Conservation (phyloP, 768 basidiomycete species). For the Antrodiella citrinella region DNA sequence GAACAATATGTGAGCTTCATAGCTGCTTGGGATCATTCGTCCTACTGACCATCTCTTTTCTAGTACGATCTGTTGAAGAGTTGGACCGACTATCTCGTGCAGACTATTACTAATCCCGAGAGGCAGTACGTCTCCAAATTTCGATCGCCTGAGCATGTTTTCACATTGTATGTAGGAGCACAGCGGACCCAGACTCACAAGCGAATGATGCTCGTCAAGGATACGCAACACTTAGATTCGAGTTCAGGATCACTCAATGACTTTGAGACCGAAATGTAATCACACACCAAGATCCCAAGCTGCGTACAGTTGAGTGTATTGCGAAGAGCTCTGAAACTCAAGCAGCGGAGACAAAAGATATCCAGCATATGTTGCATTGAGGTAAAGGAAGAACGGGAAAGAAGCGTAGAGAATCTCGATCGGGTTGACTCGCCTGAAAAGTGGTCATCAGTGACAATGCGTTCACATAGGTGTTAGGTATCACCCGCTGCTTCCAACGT, state of each 20-base stretch:
- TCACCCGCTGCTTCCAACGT: conserved; percentile 6
- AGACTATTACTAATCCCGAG: conserved; percentile 28
- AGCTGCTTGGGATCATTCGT: too few relatives aligned
- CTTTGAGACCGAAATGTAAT: too few relatives aligned
- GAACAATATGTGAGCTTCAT: too few relatives aligned
- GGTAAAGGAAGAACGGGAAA: conserved; percentile 22
- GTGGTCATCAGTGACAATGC: not conserved
- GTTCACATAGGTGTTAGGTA: too few relatives aligned
- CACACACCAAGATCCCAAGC: conserved; percentile 21
- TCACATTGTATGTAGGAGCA: conserved; percentile 5
- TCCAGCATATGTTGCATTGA: conserved; percentile 22
- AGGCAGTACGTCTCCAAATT: not conserved
- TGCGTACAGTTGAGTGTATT: conserved; percentile 15
- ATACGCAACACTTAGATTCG: not conserved
- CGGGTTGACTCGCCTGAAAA: conserved; percentile 20
- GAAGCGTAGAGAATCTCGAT: conserved; percentile 25
- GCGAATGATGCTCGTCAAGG: not conserved
- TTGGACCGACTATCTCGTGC: too few relatives aligned
- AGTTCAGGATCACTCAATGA: too few relatives aligned
- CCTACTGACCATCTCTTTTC: too few relatives aligned
- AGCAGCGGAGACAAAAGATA: conserved; percentile 22
- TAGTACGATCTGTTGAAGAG: too few relatives aligned
- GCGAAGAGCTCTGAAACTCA: conserved; percentile 16
- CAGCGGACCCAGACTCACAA: conserved; percentile 7
- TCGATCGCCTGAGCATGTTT: too few relatives aligned